Evolutionary conservation across 2,329 filamentous ascomycete species (phyloP).

Genomic region (Alternaria infectoria): DNA sequence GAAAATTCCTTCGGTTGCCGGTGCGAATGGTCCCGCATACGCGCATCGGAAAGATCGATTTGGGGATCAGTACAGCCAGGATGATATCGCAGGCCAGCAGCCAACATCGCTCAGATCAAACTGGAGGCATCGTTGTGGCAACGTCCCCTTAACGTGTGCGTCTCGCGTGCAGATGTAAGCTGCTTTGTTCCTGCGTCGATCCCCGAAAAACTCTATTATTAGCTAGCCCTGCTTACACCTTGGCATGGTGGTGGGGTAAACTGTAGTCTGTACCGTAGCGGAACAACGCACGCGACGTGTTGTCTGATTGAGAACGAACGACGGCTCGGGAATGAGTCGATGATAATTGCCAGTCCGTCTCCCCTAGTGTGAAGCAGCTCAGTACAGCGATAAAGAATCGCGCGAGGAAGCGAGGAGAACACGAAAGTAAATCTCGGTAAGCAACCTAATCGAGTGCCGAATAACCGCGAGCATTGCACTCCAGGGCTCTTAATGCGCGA

Average conservation of each 20-base stretch:
- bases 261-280: not conserved
- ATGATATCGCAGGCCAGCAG: too few relatives aligned
- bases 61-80: too few relatives aligned
- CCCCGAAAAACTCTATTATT: conserved; percentile 2
- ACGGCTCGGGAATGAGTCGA: not conserved
- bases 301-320: not conserved
- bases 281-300: not conserved
- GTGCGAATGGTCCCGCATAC: not conserved
- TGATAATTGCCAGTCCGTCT: not conserved
- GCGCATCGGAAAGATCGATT: not conserved
- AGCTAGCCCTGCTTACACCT: not conserved
- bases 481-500: not conserved
- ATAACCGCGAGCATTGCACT: not conserved
- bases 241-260: conserved; percentile 1
- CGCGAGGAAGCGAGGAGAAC: not conserved
- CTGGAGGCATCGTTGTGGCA: not conserved
- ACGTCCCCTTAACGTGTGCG: not conserved
- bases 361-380: not conserved
- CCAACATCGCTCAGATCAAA: too few relatives aligned
- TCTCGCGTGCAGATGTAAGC: not conserved
- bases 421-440: not conserved
- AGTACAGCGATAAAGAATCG: not conserved
- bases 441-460: not conserved
- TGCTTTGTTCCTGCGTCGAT: conserved; percentile 2
- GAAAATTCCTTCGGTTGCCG: not conserved